Conservation (phyloP, 2,329 filamentous ascomycete species). For the Colletotrichum aenigma region DNA sequence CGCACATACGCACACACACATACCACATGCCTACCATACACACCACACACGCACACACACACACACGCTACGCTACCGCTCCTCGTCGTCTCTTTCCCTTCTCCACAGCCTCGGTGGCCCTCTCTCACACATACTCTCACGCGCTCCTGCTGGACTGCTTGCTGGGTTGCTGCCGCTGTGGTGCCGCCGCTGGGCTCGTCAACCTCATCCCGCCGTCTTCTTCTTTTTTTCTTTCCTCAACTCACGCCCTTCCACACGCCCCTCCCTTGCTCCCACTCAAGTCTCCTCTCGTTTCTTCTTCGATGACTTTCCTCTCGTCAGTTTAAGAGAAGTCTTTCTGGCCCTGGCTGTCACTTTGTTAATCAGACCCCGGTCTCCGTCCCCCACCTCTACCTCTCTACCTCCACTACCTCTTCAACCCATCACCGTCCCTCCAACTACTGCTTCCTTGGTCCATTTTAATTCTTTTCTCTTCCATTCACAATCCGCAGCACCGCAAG, state of each 20-base stretch:
- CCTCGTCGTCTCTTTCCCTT: conserved; percentile 13
- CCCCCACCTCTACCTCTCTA: conserved; percentile 18
- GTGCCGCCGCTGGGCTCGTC: not conserved
- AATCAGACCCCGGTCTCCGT: conserved; percentile 23
- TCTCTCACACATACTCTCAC: not conserved
- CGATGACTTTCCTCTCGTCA: conserved; percentile 18
- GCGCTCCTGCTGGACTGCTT: not conserved
- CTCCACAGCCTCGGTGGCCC: conserved; percentile 11
- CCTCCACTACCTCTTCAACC: conserved; percentile 22
- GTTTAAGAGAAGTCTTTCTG: conserved; percentile 15
- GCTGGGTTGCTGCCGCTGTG: not conserved
- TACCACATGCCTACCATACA: not conserved
- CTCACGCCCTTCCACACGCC: conserved; percentile 15
- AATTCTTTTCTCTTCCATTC: conserved; percentile 25
- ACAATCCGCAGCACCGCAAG: conserved; percentile 33
- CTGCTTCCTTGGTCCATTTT: conserved; percentile 22
- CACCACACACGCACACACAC: not conserved
- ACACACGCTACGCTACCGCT: not conserved
- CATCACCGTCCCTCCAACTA: conserved; percentile 21
- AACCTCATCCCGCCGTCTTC: not conserved
- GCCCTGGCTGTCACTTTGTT: conserved; percentile 23
- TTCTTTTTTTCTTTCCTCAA: conserved; percentile 6
- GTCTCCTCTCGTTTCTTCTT: conserved; percentile 18
- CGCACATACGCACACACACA: not conserved
- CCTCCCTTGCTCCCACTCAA: conserved; percentile 4